Evolutionary conservation across 257 asterid genomes (phyloP), one percentile per base, ranked within the genome.

Genomic region (Cynanchum wilfordii): DNA sequence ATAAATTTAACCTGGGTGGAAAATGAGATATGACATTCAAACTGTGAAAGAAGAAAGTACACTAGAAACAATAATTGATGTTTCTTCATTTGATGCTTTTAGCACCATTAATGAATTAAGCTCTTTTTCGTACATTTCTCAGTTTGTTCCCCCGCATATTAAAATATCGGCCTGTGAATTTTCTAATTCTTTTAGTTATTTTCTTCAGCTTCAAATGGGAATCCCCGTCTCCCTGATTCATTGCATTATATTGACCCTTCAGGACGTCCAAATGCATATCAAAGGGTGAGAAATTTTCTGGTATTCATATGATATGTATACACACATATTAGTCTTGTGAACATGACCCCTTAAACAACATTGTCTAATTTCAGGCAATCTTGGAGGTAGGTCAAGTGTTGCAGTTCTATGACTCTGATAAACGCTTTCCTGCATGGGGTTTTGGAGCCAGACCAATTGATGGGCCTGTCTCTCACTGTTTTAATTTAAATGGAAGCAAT

Each of bases 361-460:
- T 70, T 68, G 20, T 79, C 75, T 78, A 71, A 75, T 73, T 78
- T 66, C 84, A 95, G 98, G 98, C 97, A 57, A 90, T 92, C 82
- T 69, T 78, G 79, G 98, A 95, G 70, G 90, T 88, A 76, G 98
- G 99, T 55, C 98, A 94, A 79, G 86, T 95, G 49, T 58, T 95
- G 86, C 98, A 95, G 80, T 90, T 84, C 83, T 95, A 92, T 74
- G 99, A 92, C 80, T 82, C 87, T 20, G 98, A 92, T 85, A 87
- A 85, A 77, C 92, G 80, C 63, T 92, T 90, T 78, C 96, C 99
- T 77, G 94, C 99, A 73, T 95, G 97, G 98, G 98, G 99, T 55
- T 95, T 95, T 77, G 99, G 99, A 79, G 99, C 98, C 56, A 87
- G 97, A 66, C 98, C 99, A 71, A 90, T 95, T 73, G 99, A 95